Evolutionary conservation across 2,329 filamentous ascomycete genomes (phyloP).

Genomic region (Bretziella fagacearum): DNA sequence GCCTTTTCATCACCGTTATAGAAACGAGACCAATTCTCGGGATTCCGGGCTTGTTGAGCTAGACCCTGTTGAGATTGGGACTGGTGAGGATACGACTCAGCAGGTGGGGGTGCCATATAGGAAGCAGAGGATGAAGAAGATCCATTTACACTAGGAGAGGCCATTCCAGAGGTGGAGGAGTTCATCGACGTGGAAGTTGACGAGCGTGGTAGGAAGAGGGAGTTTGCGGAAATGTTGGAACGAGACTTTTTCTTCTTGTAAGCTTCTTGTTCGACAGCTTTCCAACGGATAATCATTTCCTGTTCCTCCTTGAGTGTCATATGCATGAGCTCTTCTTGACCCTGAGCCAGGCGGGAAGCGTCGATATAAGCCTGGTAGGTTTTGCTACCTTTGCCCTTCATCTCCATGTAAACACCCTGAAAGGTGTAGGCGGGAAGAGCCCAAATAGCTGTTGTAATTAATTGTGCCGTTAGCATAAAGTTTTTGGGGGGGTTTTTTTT

Average conservation of each 20-base stretch:
- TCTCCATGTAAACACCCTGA: conserved; percentile 65
- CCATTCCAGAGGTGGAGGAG: neutral
- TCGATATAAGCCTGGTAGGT: conserved; percentile 67
- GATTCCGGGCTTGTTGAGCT: neutral
- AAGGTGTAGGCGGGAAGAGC: conserved; percentile 54
- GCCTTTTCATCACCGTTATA: conserved; percentile 3
- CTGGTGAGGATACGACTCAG: neutral
- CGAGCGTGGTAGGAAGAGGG: neutral
- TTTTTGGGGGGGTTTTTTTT: too few relatives aligned
- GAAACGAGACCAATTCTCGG: conserved; percentile 1
- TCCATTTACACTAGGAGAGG: neutral
- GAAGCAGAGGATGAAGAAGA: neutral
- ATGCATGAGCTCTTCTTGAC: conserved; percentile 44
- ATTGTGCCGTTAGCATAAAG: too few relatives aligned
- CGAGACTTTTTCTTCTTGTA: conserved; percentile 5
- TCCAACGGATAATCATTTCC: conserved; percentile 29
- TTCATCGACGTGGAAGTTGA: neutral
- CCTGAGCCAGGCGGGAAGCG: conserved; percentile 58
- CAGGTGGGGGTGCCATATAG: neutral
- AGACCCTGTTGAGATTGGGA: neutral
- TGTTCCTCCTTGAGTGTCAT: conserved; percentile 41
- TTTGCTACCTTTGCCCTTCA: conserved; percentile 51
- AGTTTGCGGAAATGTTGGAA: neutral
- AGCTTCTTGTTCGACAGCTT: conserved; percentile 3
- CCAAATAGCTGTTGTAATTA: conserved; percentile 14